Evolutionary conservation across 106 monocot species (phyloP).

Genomic region (Dactylorhiza incarnata): DNA sequence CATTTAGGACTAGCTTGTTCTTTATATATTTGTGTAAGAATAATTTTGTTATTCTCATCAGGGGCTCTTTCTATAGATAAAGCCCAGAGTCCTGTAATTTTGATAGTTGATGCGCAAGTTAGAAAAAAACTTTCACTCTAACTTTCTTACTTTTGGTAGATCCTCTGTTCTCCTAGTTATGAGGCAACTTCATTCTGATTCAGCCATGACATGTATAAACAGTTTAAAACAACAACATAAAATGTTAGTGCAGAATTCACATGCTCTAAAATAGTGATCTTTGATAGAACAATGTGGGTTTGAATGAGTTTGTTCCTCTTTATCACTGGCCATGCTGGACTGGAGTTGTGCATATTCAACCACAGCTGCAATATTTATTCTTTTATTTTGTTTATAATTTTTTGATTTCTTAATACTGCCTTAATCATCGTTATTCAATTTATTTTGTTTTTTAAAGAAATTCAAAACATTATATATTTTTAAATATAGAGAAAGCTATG

Average conservation of each 20-base stretch:
- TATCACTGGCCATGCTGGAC: not conserved
- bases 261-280: not conserved
- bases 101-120: too few species aligned
- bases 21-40: too few species aligned
- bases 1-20: too few species aligned
- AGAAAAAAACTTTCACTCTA: too few species aligned
- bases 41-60: too few species aligned
- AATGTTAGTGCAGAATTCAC: not conserved
- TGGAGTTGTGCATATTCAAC: not conserved
- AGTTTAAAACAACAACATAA: too few species aligned
- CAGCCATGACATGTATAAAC: too few species aligned
- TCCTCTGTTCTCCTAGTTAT: too few species aligned
- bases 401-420: not conserved
- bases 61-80: too few species aligned
- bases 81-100: too few species aligned
- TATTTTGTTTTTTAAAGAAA: not conserved
- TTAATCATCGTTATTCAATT: not conserved
- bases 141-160: too few species aligned
- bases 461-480: not conserved
- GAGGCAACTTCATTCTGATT: too few species aligned
- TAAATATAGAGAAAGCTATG: not conserved
- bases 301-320: not conserved
- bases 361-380: not conserved
- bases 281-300: not conserved
- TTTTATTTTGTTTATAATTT: not conserved